Percentiles rank a stretch among this genome's conserved stretches.
Evolutionary conservation across 805 yeast species (phyloP).

Genomic region (Yarrowia sp.): DNA sequence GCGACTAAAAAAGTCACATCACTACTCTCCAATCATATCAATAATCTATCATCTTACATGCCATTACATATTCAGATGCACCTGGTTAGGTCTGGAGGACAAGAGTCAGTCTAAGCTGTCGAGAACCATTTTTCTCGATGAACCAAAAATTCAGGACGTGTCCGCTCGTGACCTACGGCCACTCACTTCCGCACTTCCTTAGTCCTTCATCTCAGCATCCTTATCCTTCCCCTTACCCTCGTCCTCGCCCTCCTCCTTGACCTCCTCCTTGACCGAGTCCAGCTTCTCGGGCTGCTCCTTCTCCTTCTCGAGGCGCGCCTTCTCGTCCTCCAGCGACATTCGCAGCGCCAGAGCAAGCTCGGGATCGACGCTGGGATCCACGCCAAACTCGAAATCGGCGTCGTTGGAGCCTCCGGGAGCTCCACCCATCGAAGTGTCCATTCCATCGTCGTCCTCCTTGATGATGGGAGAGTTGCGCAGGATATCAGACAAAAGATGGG

Average conservation of each 20-base stretch:
- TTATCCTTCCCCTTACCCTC: conserved; percentile 35
- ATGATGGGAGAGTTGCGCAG: conserved; percentile 75
- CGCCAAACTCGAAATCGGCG: conserved; percentile 59
- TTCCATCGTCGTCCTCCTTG: conserved; percentile 53
- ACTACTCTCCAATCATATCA: too few species aligned
- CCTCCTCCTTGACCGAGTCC: conserved; percentile 86
- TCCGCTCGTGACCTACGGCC: too few species aligned
- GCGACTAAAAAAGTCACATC: too few species aligned
- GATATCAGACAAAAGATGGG: conserved; percentile 76
- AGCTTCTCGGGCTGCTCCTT: conserved; percentile 60
- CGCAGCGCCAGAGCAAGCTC: conserved; percentile 95
- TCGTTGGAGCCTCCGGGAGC: conserved; percentile 40
- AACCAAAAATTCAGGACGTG: too few species aligned
- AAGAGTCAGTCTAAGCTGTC: too few species aligned
- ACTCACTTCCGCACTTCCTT: background rate
- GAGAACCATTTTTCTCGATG: too few species aligned
- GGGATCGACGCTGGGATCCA: conserved; percentile 91
- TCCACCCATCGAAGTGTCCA: conserved; percentile 44
- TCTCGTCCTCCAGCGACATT: conserved; percentile 91
- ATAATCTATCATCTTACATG: too few species aligned
- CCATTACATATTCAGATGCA: too few species aligned
- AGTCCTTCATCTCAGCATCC: conserved; percentile 30
- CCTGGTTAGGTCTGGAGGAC: too few species aligned
- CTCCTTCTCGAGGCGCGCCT: conserved; percentile 76
- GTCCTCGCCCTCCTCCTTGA: conserved; percentile 38